A percentile compares a stretch with the other conserved stretches of the same genome.
phyloP scores from a whole-genome alignment of 2,329 filamentous ascomycete genomes.

The Myrmaecium sp. region DNA sequence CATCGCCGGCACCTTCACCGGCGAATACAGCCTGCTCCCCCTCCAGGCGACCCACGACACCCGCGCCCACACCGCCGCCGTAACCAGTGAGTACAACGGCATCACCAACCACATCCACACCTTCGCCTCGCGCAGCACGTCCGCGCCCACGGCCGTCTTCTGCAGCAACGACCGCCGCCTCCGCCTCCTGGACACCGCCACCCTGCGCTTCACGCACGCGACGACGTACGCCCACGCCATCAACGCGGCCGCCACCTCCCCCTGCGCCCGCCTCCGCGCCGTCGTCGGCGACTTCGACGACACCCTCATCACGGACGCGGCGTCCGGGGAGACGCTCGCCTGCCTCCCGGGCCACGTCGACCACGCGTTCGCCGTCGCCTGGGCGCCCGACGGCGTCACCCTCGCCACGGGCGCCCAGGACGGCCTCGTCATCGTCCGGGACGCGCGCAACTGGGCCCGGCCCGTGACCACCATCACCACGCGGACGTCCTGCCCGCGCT shows the following conservation, averaged over 20 bases:
- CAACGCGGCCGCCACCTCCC: slow-evolving; percentile 58
- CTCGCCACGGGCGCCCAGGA: slow-evolving; percentile 67
- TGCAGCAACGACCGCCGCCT: slow-evolving; percentile 40
- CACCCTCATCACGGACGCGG: slow-evolving; percentile 51
- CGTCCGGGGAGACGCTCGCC: slow-evolving; percentile 42
- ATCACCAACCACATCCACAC: slow-evolving; percentile 44
- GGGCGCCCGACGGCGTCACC: slow-evolving; percentile 61
- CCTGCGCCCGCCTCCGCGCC: slow-evolving; percentile 52
- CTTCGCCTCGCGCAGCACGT: slow-evolving; percentile 30
- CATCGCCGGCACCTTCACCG: slow-evolving; percentile 39
- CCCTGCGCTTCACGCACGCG: slow-evolving; percentile 40
- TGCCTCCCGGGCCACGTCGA: slow-evolving; percentile 48
- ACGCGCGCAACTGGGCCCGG: slow-evolving; percentile 51
- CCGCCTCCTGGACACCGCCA: slow-evolving; percentile 36
- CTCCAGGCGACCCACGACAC: slow-evolving; percentile 19
- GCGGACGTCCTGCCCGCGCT: slow-evolving; percentile 52
- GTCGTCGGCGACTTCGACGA: slow-evolving; percentile 54
- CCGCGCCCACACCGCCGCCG: slow-evolving; percentile 25
- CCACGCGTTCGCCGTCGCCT: slow-evolving; percentile 61
- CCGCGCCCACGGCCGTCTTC: slow-evolving; percentile 34
- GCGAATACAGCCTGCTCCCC: slow-evolving; percentile 37
- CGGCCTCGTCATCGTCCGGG: slow-evolving; percentile 56
- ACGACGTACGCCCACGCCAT: slow-evolving; percentile 43
- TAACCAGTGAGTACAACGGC: slow-evolving; percentile 32
- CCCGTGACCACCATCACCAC: slow-evolving; percentile 39